These are phyloP conservation scores for Phytomonas serpens DNA, from an alignment of 208 protist genomes.

Conservation along the genomic window DNA sequence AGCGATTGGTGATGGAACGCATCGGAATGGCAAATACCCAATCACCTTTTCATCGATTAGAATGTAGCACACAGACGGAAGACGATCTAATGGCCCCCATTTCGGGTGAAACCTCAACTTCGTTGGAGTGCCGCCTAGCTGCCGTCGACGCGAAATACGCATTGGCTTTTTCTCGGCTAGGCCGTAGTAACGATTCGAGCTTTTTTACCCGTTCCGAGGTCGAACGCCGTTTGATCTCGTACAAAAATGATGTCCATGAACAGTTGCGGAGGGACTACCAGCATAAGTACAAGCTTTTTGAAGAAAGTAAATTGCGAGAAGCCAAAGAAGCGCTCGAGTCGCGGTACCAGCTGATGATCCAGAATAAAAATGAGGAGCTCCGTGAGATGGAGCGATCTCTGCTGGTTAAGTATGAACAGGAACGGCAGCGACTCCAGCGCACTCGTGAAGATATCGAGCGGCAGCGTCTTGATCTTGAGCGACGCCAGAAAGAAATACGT, in stretches of 20 bases:
- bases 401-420: slow-evolving; percentile 46
- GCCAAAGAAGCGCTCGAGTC: slow-evolving; percentile 40
- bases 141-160: slow-evolving; percentile 85
- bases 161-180: slow-evolving; percentile 56
- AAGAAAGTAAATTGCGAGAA: slow-evolving; percentile 43
- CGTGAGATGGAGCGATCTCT: slow-evolving; percentile 45
- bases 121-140: slow-evolving; percentile 74
- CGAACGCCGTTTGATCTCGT: slow-evolving; percentile 62
- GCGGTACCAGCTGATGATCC: slow-evolving; percentile 36
- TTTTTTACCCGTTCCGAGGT: slow-evolving; percentile 59
- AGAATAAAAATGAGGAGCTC: slow-evolving; percentile 61
- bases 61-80: slow-evolving; percentile 57
- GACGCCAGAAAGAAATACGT: slow-evolving; percentile 36
- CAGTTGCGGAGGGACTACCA: slow-evolving; percentile 71
- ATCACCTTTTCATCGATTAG: slow-evolving; percentile 17
- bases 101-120: slow-evolving; percentile 30
- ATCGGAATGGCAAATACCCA: slow-evolving; percentile 19
- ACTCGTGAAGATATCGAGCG: slow-evolving; percentile 56
- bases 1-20: slow-evolving; percentile 24
- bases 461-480: slow-evolving; percentile 49
- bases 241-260: slow-evolving; percentile 59
- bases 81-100: slow-evolving; percentile 14
- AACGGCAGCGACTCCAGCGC: slow-evolving; percentile 46
- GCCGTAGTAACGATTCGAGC: slow-evolving; percentile 16
- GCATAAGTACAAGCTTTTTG: slow-evolving; percentile 58